These are phyloP conservation scores for Suillus subluteus DNA, from an alignment of 768 basidiomycete species.

Conservation along the genomic window DNA sequence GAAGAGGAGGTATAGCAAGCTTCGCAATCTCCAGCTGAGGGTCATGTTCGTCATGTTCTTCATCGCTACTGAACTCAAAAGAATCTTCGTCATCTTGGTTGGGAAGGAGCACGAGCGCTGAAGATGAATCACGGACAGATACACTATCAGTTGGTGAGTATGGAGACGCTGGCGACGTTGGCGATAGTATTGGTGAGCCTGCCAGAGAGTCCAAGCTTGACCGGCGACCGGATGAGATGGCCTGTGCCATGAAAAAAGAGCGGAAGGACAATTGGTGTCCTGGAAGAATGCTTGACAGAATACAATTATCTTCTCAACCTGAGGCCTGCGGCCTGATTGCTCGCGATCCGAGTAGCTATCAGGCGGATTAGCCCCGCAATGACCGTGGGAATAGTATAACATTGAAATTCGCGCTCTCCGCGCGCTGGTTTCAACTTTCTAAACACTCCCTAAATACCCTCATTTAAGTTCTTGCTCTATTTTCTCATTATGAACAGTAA, in stretches of 20 bases:
- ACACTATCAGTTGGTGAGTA: conserved; percentile 17
- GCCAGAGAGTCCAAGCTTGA: conserved; percentile 19
- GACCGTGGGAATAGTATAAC: not conserved
- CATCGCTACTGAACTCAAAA: conserved; percentile 45
- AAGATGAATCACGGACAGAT: conserved; percentile 42
- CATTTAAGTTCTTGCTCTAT: not conserved
- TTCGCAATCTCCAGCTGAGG: conserved; percentile 15
- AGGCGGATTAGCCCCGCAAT: not conserved
- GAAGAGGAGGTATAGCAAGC: conserved; percentile 48
- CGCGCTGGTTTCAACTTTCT: not conserved
- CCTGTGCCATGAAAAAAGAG: conserved; percentile 19
- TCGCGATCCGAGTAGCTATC: not conserved
- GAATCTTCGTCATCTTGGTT: conserved; percentile 48
- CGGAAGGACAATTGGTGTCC: conserved; percentile 6
- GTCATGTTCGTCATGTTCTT: conserved; percentile 35
- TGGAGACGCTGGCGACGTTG: conserved; percentile 10
- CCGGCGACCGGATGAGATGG: conserved; percentile 11
- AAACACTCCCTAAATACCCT: no score
- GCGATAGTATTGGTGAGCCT: not conserved
- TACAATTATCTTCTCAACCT: conserved; percentile 1
- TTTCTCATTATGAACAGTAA: conserved; percentile 13
- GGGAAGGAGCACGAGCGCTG: conserved; percentile 68
- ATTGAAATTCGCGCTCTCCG: not conserved
- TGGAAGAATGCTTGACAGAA: conserved; percentile 1
- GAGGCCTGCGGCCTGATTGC: not conserved